Base-by-base conservation (phyloP, 208 protist genomes). In the Crithidia mellificae region DNA sequence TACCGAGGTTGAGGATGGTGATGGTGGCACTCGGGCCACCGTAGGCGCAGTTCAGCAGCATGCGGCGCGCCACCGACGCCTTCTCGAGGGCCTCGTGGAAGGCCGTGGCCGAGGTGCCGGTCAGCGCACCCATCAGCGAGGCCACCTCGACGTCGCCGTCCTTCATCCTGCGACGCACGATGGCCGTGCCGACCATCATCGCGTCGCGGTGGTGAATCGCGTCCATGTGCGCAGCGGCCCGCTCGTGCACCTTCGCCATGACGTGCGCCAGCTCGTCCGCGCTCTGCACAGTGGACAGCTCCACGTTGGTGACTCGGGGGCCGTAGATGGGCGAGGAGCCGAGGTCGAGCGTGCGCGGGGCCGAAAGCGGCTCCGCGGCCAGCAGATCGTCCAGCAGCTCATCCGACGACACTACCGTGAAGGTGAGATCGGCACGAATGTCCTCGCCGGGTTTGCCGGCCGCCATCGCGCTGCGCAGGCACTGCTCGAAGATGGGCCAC, bases 21-120 rank as follows among this genome's bases (percentile, higher is more conserved):
- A 77, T 57, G 11, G 80, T 85, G 55, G 72, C 70, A 72, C 67
- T 74, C 39, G 79, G 79, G 11, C 79, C 79, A 12, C 72, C 68
- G 56, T 78, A 75, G 47, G 68, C 51, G 50, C 80, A 63, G 38
- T 63, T 58, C 19, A 85, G 58, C 36, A 81, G 36, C 54, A 51
- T 30, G 27, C 68, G 51, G 15, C 75, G 75, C 34, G 46, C 25
- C 46, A 73, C 58, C 24, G 46, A 25, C 54, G 69, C 38, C 47
- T 62, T 68, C 57, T 74, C 70, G 0, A 66, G 22, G 6, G 61
- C 63, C 57, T 80, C 68, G 50, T 69, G 72, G 74, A 81, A 85
- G 15, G 71, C 61, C 53, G 55, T 62, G 20, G 55, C 67, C 5
- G 67, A 71, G 1, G 71, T 30, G 0, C 79, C 79, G 5, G 61